Percentiles rank a stretch among this genome's conserved stretches.
Evolutionary conservation across 495 filamentous ascomycete genomes (phyloP).

Genomic region (Chaetomidium leptoderma): DNA sequence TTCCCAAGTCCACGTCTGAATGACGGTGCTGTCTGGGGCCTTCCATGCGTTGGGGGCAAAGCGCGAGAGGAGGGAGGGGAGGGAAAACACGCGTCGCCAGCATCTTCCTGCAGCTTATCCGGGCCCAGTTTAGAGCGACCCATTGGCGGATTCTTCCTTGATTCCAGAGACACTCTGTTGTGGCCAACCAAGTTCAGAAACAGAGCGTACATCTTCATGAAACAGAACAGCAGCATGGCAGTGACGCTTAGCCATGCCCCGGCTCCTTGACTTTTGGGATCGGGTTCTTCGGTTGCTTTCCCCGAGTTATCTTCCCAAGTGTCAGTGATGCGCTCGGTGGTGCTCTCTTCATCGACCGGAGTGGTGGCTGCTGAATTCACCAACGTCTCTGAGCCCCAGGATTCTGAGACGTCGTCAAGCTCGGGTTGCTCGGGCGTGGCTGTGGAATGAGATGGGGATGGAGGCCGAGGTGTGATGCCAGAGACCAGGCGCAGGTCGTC

Average conservation of each 20-base stretch:
- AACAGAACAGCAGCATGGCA: conserved; percentile 8
- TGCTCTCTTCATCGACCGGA: not conserved
- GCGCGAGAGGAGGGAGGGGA: no score
- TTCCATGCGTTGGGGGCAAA: no score
- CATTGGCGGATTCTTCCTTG: no score
- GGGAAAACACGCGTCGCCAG: no score
- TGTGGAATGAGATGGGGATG: not conserved
- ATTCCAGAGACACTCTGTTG: no score
- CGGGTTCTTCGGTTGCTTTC: not conserved
- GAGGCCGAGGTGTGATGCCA: not conserved
- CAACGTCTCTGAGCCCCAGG: not conserved
- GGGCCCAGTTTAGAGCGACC: no score
- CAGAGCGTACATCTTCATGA: conserved; percentile 4
- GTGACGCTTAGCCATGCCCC: not conserved
- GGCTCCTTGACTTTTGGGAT: not conserved
- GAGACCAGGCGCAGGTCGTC: conserved; percentile 2
- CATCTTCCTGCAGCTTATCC: no score
- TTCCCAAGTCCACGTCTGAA: no score
- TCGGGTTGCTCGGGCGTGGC: not conserved
- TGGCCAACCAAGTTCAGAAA: not conserved
- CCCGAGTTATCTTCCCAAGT: not conserved
- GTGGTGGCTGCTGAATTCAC: not conserved
- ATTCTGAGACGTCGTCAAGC: not conserved
- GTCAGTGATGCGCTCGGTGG: not conserved
- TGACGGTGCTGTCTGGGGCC: no score